A percentile compares a stretch with the other conserved stretches of the same genome.
These are phyloP conservation scores for Tieghemostelium lacteum DNA, from an alignment of 78 protist genomes.

Conservation along the genomic window DNA sequence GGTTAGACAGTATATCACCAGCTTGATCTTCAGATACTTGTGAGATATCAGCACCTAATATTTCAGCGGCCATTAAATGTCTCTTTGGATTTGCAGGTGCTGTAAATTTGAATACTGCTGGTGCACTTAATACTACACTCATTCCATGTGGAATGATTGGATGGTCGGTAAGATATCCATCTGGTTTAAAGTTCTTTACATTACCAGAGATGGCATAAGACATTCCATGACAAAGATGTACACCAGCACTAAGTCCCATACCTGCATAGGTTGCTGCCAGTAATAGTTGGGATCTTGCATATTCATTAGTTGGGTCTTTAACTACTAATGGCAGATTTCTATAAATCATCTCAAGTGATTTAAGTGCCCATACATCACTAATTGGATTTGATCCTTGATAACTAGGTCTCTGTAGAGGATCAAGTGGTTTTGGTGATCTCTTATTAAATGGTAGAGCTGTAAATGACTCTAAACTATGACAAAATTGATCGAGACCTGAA, in stretches of 20 bases:
- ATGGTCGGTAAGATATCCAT: constrained; percentile 20
- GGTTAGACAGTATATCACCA: constrained; percentile 27
- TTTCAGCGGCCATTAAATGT: constrained; percentile 3
- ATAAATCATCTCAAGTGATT: constrained; percentile 43
- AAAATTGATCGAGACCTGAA: constrained; percentile 83
- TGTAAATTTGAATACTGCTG: constrained; percentile 76
- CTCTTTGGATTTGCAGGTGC: constrained; percentile 32
- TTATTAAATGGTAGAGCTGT: constrained; percentile 76
- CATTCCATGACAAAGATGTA: constrained; percentile 56
- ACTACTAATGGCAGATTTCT: constrained; percentile 42
- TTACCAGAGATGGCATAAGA: constrained; percentile 57
- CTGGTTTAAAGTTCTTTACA: constrained; percentile 23
- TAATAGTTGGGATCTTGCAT: constrained; percentile 51
- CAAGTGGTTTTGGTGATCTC: constrained; percentile 46
- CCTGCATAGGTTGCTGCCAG: constrained; percentile 80
- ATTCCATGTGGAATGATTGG: constrained; percentile 54
- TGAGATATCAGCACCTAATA: constrained; percentile 40
- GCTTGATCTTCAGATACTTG: constrained; percentile 11
- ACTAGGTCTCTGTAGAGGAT: constrained; percentile 68
- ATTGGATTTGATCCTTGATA: constrained; percentile 87
- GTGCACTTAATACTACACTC: constrained; percentile 67
- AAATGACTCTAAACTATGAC: constrained; percentile 84
- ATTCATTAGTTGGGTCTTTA: constrained; percentile 43
- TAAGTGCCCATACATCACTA: constrained; percentile 46
- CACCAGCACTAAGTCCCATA: constrained; percentile 78